Evolutionary conservation across 2,329 filamentous ascomycete genomes (phyloP).

Genomic region (Paracorniculantispora psalliotae): DNA sequence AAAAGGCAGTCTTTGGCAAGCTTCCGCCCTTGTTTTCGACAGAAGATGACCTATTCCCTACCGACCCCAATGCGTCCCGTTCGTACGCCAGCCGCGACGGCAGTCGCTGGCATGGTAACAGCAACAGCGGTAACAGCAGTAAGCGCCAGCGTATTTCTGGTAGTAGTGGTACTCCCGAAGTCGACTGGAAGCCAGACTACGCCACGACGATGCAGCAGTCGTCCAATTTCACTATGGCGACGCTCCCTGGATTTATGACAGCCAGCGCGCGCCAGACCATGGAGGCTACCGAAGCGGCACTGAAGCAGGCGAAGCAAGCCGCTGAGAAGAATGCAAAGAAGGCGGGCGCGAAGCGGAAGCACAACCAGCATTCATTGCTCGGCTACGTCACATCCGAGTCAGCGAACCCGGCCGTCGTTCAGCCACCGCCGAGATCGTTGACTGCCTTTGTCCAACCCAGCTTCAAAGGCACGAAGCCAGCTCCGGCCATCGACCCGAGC

Average conservation of each 20-base stretch:
- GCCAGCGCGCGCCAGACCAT: slow-evolving; percentile 50
- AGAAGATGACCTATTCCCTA: slow-evolving; percentile 65
- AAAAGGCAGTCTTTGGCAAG: slow-evolving; percentile 47
- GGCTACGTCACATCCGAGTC: slow-evolving; percentile 32
- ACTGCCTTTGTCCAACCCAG: slow-evolving; percentile 24
- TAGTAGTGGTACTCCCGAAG: slow-evolving; percentile 22
- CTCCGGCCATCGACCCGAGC: slow-evolving; percentile 25
- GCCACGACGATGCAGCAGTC: slow-evolving; percentile 58
- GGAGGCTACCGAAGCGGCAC: slow-evolving; percentile 23
- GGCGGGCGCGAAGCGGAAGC: slow-evolving; percentile 28
- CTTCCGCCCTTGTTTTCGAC: slow-evolving; percentile 49
- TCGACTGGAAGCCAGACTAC: slow-evolving; percentile 39
- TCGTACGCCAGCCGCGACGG: slow-evolving; percentile 25
- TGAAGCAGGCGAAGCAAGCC: slow-evolving; percentile 16
- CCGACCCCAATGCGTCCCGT: slow-evolving; percentile 48
- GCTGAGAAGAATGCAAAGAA: slow-evolving; percentile 19
- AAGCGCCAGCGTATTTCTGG: slow-evolving; percentile 26
- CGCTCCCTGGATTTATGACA: slow-evolving; percentile 57
- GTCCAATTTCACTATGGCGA: slow-evolving; percentile 54
- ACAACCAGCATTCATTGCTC: slow-evolving; percentile 39
- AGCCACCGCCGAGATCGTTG: slow-evolving; percentile 13
- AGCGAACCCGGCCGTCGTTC: slow-evolving; percentile 14
- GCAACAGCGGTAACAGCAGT: slow-evolving; percentile 20
- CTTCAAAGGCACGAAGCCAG: slow-evolving; percentile 19
- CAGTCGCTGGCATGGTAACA: slow-evolving; percentile 17